A percentile compares a stretch with the other conserved stretches of the same genome.
Evolutionary conservation across 371 early-diverging fungal species (phyloP).

Genomic region (Ordospora pajunii): DNA sequence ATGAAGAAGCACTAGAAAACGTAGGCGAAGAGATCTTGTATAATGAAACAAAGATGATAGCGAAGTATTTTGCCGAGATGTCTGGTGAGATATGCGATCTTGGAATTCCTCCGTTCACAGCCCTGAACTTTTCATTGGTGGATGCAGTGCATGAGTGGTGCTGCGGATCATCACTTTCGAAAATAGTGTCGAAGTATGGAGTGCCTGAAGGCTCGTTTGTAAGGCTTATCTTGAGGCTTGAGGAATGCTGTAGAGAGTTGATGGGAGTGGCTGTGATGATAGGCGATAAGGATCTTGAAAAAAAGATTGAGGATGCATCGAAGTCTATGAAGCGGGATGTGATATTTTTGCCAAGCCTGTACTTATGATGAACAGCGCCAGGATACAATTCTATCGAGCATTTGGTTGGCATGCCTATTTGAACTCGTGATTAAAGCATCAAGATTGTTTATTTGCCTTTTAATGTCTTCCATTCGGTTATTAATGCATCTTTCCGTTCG

Average conservation of each 20-base stretch:
- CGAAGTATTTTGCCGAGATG: constrained; percentile 1
- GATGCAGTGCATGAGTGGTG: constrained; percentile 58
- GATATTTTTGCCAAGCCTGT: constrained; percentile 58
- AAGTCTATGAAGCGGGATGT: constrained; percentile 52
- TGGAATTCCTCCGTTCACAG: constrained; percentile 23
- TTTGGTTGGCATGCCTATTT: not conserved
- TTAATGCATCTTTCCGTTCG: constrained; percentile 53
- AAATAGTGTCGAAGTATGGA: constrained; percentile 44
- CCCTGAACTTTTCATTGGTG: constrained; percentile 42
- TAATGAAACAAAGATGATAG: constrained; percentile 14
- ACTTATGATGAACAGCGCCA: constrained; percentile 37
- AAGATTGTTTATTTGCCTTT: not conserved
- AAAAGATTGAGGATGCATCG: constrained; percentile 46
- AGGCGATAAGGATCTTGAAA: constrained; percentile 43
- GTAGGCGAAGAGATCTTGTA: constrained; percentile 30
- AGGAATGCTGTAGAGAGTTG: constrained; percentile 59
- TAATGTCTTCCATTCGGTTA: constrained; percentile 40
- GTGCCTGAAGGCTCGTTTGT: constrained; percentile 59
- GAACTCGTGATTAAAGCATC: not conserved
- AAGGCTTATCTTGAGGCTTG: constrained; percentile 53
- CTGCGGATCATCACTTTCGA: constrained; percentile 37
- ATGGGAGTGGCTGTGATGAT: constrained; percentile 43
- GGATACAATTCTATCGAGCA: not conserved
- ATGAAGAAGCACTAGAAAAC: constrained; percentile 42
- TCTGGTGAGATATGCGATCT: constrained; percentile 25